A percentile compares a stretch with the other conserved stretches of the same genome.
phyloP scores from a whole-genome alignment of 2,329 filamentous ascomycete species.

The Aspergillus unguis region DNA sequence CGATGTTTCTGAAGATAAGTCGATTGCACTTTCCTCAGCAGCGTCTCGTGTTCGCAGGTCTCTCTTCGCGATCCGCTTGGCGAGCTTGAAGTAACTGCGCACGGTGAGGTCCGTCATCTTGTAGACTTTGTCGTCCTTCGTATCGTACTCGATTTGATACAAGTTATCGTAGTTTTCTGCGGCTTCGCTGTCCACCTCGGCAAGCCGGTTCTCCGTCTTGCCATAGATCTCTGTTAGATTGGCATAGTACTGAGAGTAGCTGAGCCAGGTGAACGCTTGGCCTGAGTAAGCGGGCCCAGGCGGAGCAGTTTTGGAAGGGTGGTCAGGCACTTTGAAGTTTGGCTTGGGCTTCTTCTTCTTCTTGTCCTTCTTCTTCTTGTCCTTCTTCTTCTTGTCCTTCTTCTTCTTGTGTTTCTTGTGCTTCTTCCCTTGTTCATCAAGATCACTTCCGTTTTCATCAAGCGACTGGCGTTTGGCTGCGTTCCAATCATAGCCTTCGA shows the following conservation, averaged over 20 bases:
- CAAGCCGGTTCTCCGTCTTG: slow-evolving; percentile 46
- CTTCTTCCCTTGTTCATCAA: slow-evolving; percentile 39
- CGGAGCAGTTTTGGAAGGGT: slow-evolving; percentile 67
- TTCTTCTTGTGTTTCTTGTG: slow-evolving; percentile 40
- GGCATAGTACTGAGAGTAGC: slow-evolving; percentile 88
- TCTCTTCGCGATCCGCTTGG: slow-evolving; percentile 67
- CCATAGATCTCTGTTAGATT: slow-evolving; percentile 92
- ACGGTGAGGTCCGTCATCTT: slow-evolving; percentile 80
- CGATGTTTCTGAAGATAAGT: slow-evolving; percentile 10
- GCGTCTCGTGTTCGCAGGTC: neutral
- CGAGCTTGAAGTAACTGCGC: slow-evolving; percentile 72
- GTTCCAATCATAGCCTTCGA: neutral
- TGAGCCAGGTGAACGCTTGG: slow-evolving; percentile 72
- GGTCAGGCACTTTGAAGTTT: slow-evolving; percentile 63
- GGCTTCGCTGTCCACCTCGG: slow-evolving; percentile 52
- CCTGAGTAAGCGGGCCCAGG: slow-evolving; percentile 89
- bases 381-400: slow-evolving; percentile 38
- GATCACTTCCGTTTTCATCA: slow-evolving; percentile 5
- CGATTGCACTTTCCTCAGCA: slow-evolving; percentile 23
- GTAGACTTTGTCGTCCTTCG: slow-evolving; percentile 71
- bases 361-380: slow-evolving; percentile 47
- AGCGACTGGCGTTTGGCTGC: neutral
- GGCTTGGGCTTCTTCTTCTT: slow-evolving; percentile 53
- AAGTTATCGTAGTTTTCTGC: slow-evolving; percentile 54
- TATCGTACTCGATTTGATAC: slow-evolving; percentile 84